These are phyloP conservation scores for Xylaria nigripes DNA, from an alignment of 495 filamentous ascomycete genomes.

Conservation along the genomic window DNA sequence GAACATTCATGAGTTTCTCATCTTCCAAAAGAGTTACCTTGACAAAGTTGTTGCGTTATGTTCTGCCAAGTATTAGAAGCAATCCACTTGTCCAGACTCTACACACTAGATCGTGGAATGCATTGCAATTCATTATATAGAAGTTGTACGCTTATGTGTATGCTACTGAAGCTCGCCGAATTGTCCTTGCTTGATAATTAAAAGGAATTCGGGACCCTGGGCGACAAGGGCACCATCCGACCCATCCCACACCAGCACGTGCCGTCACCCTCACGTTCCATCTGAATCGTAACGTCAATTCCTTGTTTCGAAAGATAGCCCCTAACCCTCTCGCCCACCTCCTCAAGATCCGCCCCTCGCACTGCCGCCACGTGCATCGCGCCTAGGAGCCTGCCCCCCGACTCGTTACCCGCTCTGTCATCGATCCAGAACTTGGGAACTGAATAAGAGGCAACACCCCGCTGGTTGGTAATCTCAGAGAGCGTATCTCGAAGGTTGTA, in stretches of 20 bases:
- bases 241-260: slow-evolving; percentile 68
- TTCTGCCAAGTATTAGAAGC: too few relatives aligned
- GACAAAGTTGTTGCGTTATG: too few relatives aligned
- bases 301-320: slow-evolving; percentile 51
- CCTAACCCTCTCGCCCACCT: slow-evolving; percentile 61
- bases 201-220: slow-evolving; percentile 13
- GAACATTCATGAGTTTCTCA: too few relatives aligned
- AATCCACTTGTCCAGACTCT: too few relatives aligned
- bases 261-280: slow-evolving; percentile 65
- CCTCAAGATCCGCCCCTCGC: slow-evolving; percentile 62
- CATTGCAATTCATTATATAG: too few relatives aligned
- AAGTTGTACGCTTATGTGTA: too few relatives aligned
- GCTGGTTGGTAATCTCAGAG: slow-evolving; percentile 69
- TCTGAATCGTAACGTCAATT: slow-evolving; percentile 66
- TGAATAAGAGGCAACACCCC: slow-evolving; percentile 77
- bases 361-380: slow-evolving; percentile 77
- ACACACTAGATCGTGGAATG: too few relatives aligned
- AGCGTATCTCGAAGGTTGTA: slow-evolving; percentile 82
- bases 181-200: slow-evolving; percentile 1
- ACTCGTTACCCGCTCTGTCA: slow-evolving; percentile 47
- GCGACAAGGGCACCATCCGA: slow-evolving; percentile 13
- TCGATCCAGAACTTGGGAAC: slow-evolving; percentile 94
- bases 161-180: too few relatives aligned
- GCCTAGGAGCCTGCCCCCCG: slow-evolving; percentile 53
- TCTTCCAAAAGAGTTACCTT: too few relatives aligned